phyloP scores from a whole-genome alignment of 495 filamentous ascomycete genomes.

The Xylaria grammica region DNA sequence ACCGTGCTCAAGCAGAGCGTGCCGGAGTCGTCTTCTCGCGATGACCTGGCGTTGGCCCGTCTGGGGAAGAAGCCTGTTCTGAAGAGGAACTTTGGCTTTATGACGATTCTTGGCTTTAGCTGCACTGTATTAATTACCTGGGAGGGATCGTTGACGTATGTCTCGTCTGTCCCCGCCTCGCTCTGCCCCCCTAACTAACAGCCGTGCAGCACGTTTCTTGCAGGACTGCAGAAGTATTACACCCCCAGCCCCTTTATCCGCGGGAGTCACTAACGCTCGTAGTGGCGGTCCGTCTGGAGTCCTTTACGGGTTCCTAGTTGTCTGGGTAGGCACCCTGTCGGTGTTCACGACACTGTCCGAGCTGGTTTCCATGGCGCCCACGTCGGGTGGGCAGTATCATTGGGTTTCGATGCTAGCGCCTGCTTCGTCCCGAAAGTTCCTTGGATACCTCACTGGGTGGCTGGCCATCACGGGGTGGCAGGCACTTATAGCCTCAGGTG shows the following conservation, averaged over 20 bases:
- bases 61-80: slow-evolving; percentile 59
- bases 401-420: slow-evolving; percentile 68
- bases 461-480: slow-evolving; percentile 66
- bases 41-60: slow-evolving; percentile 49
- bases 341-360: slow-evolving; percentile 37
- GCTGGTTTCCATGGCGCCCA: slow-evolving; percentile 39
- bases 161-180: neutral
- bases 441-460: slow-evolving; percentile 67
- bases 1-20: neutral
- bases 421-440: slow-evolving; percentile 54
- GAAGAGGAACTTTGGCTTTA: slow-evolving; percentile 50
- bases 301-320: slow-evolving; percentile 37
- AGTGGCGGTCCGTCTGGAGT: slow-evolving; percentile 40
- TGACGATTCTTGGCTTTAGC: slow-evolving; percentile 51
- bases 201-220: slow-evolving; percentile 13
- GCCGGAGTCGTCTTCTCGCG: slow-evolving; percentile 26
- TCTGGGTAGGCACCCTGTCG: slow-evolving; percentile 34
- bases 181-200: slow-evolving; percentile 6
- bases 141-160: slow-evolving; percentile 42
- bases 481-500: slow-evolving; percentile 55
- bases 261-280: neutral
- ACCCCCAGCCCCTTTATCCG: neutral
- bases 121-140: slow-evolving; percentile 52
- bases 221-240: slow-evolving; percentile 25
- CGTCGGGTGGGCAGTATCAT: slow-evolving; percentile 35